Evolutionary conservation across 345 rosid genomes (phyloP).

Genomic region (Adansonia digitata): DNA sequence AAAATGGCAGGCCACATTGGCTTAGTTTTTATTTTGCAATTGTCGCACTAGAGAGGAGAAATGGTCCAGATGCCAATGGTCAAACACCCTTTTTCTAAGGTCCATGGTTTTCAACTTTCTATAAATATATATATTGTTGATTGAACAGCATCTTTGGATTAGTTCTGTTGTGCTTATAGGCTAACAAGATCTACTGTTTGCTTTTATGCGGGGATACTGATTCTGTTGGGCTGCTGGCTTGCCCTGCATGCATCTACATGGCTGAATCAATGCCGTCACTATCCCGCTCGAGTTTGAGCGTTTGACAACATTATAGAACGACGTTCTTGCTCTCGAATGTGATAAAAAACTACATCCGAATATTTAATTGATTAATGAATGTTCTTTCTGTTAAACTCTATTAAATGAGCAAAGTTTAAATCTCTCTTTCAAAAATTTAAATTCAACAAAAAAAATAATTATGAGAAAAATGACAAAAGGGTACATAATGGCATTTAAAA

Average conservation of each 20-base stretch:
- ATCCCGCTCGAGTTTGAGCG: neutral
- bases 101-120: neutral
- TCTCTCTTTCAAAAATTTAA: too few relatives aligned
- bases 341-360: too few relatives aligned
- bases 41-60: neutral
- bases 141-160: neutral
- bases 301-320: neutral
- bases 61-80: neutral
- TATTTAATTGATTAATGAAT: too few relatives aligned
- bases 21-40: neutral
- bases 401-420: too few relatives aligned
- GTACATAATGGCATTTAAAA: neutral
- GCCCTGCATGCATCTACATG: neutral
- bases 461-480: too few relatives aligned
- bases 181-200: slow-evolving; percentile 9
- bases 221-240: neutral
- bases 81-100: slow-evolving; percentile 9
- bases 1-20: neutral
- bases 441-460: too few relatives aligned
- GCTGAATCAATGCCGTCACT: neutral
- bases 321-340: neutral
- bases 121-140: neutral
- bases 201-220: slow-evolving; percentile 13
- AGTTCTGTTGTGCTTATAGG: slow-evolving; percentile 6
- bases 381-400: too few relatives aligned